Percentiles rank a stretch among this genome's conserved stretches.
Conservation (phyloP, 176 grass and related monocot genomes). For the Calamus simplicifolius region DNA sequence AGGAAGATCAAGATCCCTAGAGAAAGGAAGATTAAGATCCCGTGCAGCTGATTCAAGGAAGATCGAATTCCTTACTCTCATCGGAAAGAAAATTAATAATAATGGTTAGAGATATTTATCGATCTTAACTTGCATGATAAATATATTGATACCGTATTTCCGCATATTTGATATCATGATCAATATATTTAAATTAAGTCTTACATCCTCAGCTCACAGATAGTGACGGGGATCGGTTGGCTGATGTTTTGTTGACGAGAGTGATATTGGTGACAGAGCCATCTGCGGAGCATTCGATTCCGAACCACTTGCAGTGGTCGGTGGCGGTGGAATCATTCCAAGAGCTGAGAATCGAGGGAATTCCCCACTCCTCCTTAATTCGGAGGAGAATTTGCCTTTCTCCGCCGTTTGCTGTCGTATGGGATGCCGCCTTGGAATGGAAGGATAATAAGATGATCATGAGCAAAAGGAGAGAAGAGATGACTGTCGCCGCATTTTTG, state of each 20-base stretch:
- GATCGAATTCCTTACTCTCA: too few species aligned
- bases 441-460: background rate
- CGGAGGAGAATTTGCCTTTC: conserved; percentile 35
- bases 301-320: conserved; percentile 44
- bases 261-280: conserved; percentile 25
- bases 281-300: conserved; percentile 30
- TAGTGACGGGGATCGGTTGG: conserved; percentile 27
- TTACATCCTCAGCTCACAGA: conserved; percentile 43
- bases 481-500: too few species aligned
- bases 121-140: too few species aligned
- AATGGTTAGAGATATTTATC: too few species aligned
- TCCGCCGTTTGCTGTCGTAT: background rate
- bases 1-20: too few species aligned
- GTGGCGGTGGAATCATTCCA: conserved; percentile 23
- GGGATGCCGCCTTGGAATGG: background rate
- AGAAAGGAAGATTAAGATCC: too few species aligned
- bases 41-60: too few species aligned
- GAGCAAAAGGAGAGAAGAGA: conserved; percentile 8
- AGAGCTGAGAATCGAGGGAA: conserved; percentile 29
- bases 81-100: too few species aligned
- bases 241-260: conserved; percentile 21
- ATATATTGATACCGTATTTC: too few species aligned
- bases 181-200: too few species aligned
- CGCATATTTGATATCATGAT: too few species aligned
- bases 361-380: conserved; percentile 43